Base-by-base conservation (phyloP, 2,329 filamentous ascomycete genomes). In the Zymoseptoria tritici region DNA sequence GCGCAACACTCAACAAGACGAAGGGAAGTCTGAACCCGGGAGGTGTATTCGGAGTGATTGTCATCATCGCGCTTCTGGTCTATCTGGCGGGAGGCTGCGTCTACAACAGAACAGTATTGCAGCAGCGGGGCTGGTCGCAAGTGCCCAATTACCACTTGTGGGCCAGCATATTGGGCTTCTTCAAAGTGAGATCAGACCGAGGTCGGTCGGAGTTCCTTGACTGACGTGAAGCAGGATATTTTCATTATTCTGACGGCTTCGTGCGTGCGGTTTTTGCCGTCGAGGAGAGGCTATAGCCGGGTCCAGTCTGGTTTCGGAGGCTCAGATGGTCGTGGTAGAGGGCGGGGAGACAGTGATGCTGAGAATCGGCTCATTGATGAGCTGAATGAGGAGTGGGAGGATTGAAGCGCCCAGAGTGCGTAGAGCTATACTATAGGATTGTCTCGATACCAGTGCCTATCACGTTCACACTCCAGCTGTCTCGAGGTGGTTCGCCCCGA, bases 331-430 rank as follows among this genome's bases (percentile, higher is more conserved):
- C 72, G 73, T 46, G 71, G 74, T 31, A 70, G 77, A 54, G 73
- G 74, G 9, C 73, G 78, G 20, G 73, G 75, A 2, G 72, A 77
- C 22, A 76, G 83, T 5, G 93, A 97, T 60, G 92, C 91, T 58
- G 94, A 97, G 76, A 97, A 97, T 74, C 80, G 91, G 64, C 77
- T 97, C 68, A 97, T 99, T 73, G 93, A 97, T 74, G 91, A 97
- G 75, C 80, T 97, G 61, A 94, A 97, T 70, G 93, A 97, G 74
- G 92, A 97, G 73, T 97, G 93, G 93, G 92, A 97, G 68, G 92
- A 96, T 66, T 81, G 60, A 63, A 57, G 31, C 51, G 53, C 26
- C 19, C 52, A 46, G 36, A 46, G 36, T 46, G 36, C 16, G 13
- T 46, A n/a, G 36, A 46, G 36, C 36, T 46, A 46, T 16, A 46